These are phyloP conservation scores for Ustilago xerochloae DNA, from an alignment of 1,284 basidiomycete genomes.

Conservation along the genomic window DNA sequence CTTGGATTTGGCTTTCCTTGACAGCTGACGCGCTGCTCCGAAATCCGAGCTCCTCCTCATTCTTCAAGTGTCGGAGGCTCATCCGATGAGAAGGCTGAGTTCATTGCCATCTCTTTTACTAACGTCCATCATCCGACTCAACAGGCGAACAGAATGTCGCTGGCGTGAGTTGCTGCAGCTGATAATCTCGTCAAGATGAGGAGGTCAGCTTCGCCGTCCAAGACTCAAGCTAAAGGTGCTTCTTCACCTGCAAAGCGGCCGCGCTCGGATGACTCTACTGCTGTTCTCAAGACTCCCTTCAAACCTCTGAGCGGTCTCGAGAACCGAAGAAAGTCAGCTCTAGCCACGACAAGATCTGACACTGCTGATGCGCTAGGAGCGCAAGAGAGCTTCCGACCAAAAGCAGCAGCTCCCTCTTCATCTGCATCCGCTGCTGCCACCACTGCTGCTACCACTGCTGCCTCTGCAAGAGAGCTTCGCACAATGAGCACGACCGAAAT, in stretches of 20 bases:
- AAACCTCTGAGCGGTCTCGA: conserved; percentile 31
- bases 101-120: too few relatives aligned
- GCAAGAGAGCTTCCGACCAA: not conserved
- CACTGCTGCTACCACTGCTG: not conserved
- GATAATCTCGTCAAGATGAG: conserved; percentile 10
- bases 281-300: conserved; percentile 31
- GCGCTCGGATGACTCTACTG: conserved; percentile 2
- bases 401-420: not conserved
- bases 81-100: too few relatives aligned
- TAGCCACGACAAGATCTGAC: not conserved
- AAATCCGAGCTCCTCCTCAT: too few relatives aligned
- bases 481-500: conserved; percentile 16
- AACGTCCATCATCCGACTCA: too few relatives aligned
- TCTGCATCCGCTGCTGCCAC: not conserved
- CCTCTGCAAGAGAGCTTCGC: conserved; percentile 9
- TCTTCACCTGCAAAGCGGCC: not conserved
- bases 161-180: not conserved
- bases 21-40: not conserved
- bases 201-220: conserved; percentile 36
- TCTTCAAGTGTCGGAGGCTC: too few relatives aligned
- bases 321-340: not conserved
- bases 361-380: not conserved
- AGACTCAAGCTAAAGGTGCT: not conserved
- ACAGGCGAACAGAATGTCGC: not conserved
- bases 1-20: not conserved